These are phyloP conservation scores for Paracamarosporium sp. DNA, from an alignment of 2,329 filamentous ascomycete species.

Conservation along the genomic window DNA sequence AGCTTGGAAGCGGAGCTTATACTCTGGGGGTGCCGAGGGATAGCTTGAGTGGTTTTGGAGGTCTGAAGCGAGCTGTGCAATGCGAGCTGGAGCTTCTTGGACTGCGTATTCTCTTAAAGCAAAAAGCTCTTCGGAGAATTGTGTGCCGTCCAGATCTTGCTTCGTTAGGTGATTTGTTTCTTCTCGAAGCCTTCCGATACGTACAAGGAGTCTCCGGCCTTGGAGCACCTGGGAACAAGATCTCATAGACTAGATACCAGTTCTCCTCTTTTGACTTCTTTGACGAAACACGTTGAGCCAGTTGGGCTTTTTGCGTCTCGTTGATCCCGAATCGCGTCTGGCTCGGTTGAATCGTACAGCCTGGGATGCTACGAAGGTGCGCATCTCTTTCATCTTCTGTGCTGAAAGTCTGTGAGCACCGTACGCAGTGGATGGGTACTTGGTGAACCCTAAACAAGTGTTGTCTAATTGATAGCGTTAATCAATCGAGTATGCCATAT, in stretches of 20 bases:
- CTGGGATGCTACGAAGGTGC: neutral
- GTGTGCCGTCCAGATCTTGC: slow-evolving; percentile 1
- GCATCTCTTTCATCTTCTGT: neutral
- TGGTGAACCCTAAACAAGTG: slow-evolving; percentile 1
- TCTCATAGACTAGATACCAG: slow-evolving; percentile 9
- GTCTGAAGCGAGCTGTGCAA: slow-evolving; percentile 12
- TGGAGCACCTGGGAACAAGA: slow-evolving; percentile 2
- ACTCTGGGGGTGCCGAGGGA: neutral
- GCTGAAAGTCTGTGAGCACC: neutral
- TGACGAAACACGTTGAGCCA: slow-evolving; percentile 5
- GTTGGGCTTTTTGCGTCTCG: slow-evolving; percentile 9
- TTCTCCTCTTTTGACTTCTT: slow-evolving; percentile 10
- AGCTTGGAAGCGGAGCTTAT: neutral
- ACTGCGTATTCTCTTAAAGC: neutral
- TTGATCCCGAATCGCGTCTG: slow-evolving; percentile 1
- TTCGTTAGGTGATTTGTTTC: neutral
- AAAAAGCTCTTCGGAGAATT: slow-evolving; percentile 8
- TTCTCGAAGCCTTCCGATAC: neutral
- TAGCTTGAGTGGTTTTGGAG: neutral
- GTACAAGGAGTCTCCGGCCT: slow-evolving; percentile 6
- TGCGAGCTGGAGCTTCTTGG: neutral
- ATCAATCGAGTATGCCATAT: no score
- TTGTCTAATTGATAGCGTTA: neutral
- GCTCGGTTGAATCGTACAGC: slow-evolving; percentile 1
- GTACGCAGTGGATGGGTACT: neutral